A percentile compares a stretch with the other conserved stretches of the same genome.
phyloP scores from a whole-genome alignment of 2,329 filamentous ascomycete genomes.

The Hirsutella rhossiliensis region DNA sequence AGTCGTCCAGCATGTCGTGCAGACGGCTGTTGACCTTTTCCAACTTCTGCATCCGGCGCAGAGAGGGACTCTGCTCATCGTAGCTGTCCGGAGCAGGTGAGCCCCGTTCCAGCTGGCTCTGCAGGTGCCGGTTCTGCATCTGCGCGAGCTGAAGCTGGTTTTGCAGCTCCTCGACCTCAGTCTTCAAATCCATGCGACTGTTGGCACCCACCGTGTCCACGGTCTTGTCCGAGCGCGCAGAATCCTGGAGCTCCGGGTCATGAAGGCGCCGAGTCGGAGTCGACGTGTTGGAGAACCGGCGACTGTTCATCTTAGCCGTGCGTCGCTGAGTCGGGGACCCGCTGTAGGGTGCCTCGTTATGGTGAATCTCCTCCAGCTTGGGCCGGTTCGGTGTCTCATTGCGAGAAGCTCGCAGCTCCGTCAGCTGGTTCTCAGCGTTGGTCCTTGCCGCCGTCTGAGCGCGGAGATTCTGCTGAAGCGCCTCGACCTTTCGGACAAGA shows the following conservation, averaged over 20 bases:
- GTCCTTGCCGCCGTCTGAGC: conserved; percentile 70
- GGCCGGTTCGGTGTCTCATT: conserved; percentile 61
- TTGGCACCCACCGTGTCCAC: conserved; percentile 72
- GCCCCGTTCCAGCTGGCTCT: conserved; percentile 68
- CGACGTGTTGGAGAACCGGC: conserved; percentile 59
- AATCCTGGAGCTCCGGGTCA: conserved; percentile 54
- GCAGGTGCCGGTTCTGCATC: conserved; percentile 90
- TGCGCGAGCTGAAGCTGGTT: conserved; percentile 88
- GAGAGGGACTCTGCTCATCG: conserved; percentile 70
- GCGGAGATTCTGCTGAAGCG: conserved; percentile 77
- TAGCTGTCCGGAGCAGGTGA: conserved; percentile 50
- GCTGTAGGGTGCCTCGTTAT: conserved; percentile 63
- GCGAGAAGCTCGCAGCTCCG: conserved; percentile 63
- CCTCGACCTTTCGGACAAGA: conserved; percentile 74
- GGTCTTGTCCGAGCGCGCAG: conserved; percentile 72
- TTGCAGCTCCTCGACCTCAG: conserved; percentile 83
- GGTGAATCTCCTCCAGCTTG: conserved; percentile 76
- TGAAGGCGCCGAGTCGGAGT: conserved; percentile 66
- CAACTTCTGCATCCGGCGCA: conserved; percentile 75
- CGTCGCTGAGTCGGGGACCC: conserved; percentile 64
- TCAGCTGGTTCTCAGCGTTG: conserved; percentile 73
- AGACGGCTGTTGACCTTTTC: conserved; percentile 85
- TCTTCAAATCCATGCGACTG: conserved; percentile 79
- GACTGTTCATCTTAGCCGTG: conserved; percentile 37
- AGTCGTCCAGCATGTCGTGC: conserved; percentile 91